Evolutionary conservation across 805 yeast species (phyloP), one percentile per base, ranked within the genome.

Genomic region (Barnettozyma salicaria): DNA sequence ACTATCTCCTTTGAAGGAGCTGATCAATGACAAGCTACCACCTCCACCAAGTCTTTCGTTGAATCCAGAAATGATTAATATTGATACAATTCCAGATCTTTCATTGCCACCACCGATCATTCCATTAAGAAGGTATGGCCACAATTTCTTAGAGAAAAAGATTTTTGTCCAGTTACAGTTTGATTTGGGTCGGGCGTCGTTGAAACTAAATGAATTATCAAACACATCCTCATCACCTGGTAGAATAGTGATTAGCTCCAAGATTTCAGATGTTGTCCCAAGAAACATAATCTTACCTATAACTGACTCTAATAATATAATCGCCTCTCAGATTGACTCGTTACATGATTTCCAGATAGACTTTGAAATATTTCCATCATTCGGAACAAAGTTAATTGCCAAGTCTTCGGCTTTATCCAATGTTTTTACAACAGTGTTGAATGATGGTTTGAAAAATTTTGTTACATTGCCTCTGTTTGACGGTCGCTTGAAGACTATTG

Each of bases 71-170:
- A 34, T 44, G 18, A 39, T 51, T 19, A 73, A 68, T 36, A 64
- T 75, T 7, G 95, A 87, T 47, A 70, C 78, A 13, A 90, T 92
- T 37, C 97, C 98, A 0, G 96, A 87, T 50, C 70, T 92, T 33
- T 76, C 88, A 17, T 67, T 92, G 40, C 98, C 98, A 1, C 98
- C 98, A 1, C 98, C 98, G 4, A 86, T 92, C 37, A 77, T 92
- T 34, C 98, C 98, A 1, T 64, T 92, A 37, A 72, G 96, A 51
- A 76, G 95, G 50, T 92, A 92, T 56, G 98, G 98, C 12, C 98
- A 92, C 60, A 92, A 87, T 58, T 92, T 88, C 64, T 63, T 92
- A 52, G 97, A 92, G 55, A 85, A 84, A 56, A 87, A 86, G 58
- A 86, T 86, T 5, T 77, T 88, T 44, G 70, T 92, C 21, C 95